A percentile compares a stretch with the other conserved stretches of the same genome.
phyloP scores from a whole-genome alignment of 495 filamentous ascomycete genomes.

The Hyaloscypha finlandica region DNA sequence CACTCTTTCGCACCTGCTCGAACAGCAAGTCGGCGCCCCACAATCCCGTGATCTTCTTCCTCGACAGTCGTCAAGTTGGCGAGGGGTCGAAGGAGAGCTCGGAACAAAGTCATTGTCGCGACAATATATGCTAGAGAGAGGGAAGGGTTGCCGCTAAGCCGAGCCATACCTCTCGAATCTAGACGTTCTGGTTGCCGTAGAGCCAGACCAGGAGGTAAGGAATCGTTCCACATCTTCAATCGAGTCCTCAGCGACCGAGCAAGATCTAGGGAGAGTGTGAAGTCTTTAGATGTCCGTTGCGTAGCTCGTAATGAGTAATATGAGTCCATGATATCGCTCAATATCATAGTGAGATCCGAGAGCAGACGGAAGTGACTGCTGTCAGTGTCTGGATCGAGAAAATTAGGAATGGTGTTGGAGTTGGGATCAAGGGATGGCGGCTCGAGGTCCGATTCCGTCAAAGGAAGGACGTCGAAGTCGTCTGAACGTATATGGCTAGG shows the following conservation, averaged over 20 bases:
- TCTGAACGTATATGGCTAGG: constrained; percentile 31
- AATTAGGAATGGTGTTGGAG: constrained; percentile 24
- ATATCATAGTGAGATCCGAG: constrained; percentile 31
- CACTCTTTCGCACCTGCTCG: constrained; percentile 29
- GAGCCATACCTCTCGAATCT: constrained; percentile 25
- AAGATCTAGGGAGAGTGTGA: constrained; percentile 29
- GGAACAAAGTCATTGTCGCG: constrained; percentile 32
- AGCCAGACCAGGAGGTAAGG: constrained; percentile 23
- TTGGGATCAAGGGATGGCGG: constrained; percentile 17
- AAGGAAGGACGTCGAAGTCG: constrained; percentile 31
- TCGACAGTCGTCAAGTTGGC: constrained; percentile 28
- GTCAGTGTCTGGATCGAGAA: constrained; percentile 28
- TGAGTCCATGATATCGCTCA: constrained; percentile 34
- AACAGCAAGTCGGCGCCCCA: constrained; percentile 25
- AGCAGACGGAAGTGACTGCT: constrained; percentile 30
- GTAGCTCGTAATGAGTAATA: constrained; percentile 32
- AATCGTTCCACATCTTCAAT: constrained; percentile 32
- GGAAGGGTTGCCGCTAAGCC: constrained; percentile 29
- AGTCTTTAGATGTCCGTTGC: constrained; percentile 29
- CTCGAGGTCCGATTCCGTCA: constrained; percentile 28
- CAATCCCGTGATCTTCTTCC: constrained; percentile 29
- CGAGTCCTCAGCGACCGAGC: constrained; percentile 26
- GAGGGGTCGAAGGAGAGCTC: constrained; percentile 30
- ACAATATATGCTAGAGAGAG: constrained; percentile 33
- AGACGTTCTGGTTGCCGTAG: constrained; percentile 24